These are phyloP conservation scores for Diplodia sapinea DNA, from an alignment of 2,329 filamentous ascomycete species.

Conservation along the genomic window DNA sequence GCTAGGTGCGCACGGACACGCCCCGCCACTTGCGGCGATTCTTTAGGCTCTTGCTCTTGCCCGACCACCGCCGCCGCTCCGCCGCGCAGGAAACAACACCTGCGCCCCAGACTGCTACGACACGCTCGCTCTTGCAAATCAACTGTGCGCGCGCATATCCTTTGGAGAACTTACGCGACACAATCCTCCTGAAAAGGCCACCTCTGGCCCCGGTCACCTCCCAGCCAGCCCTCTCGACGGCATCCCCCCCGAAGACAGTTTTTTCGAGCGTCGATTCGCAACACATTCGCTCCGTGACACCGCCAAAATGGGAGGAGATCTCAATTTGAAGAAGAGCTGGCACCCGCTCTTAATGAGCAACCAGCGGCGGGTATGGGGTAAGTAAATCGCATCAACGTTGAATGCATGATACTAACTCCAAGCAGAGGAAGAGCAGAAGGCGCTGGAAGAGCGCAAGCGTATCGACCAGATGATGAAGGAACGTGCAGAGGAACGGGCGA, in stretches of 20 bases:
- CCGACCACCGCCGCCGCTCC: background rate
- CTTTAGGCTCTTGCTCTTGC: background rate
- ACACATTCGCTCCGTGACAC: slow-evolving; percentile 26
- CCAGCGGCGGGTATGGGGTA: slow-evolving; percentile 78
- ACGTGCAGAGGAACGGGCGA: slow-evolving; percentile 88
- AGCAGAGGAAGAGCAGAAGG: slow-evolving; percentile 81
- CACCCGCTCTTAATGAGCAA: slow-evolving; percentile 91
- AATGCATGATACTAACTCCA: background rate
- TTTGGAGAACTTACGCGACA: background rate
- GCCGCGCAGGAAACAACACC: slow-evolving; percentile 4
- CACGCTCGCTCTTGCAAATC: background rate
- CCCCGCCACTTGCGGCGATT: background rate
- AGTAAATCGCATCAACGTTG: background rate
- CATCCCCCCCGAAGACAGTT: background rate
- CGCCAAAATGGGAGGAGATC: slow-evolving; percentile 84
- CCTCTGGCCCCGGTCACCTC: background rate
- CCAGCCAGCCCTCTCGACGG: background rate
- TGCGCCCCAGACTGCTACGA: background rate
- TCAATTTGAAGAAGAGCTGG: slow-evolving; percentile 92
- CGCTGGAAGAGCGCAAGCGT: slow-evolving; percentile 91
- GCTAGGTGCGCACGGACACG: background rate
- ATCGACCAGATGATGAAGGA: slow-evolving; percentile 92
- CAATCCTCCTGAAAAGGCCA: background rate
- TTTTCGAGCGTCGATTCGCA: background rate
- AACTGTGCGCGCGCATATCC: too few species aligned